These are phyloP conservation scores for Crucihimalaya himalaica DNA, from an alignment of 345 rosid genomes.

Conservation along the genomic window DNA sequence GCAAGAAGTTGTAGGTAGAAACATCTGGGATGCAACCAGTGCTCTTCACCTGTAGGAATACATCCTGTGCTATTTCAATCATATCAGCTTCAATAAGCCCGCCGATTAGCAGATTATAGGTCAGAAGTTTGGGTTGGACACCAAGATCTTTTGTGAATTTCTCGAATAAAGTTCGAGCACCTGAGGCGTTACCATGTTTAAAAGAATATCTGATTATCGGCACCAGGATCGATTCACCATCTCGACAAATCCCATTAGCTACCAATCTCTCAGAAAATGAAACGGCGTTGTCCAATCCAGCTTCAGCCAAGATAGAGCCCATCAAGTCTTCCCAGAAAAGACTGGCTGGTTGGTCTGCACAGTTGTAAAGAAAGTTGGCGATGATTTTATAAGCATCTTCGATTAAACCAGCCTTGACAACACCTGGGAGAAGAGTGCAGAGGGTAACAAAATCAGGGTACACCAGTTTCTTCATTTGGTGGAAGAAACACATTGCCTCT, in stretches of 20 bases:
- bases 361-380: slow-evolving; percentile 53
- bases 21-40: slow-evolving; percentile 62
- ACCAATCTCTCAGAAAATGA: slow-evolving; percentile 66
- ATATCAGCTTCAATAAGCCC: slow-evolving; percentile 61
- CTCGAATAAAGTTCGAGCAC: slow-evolving; percentile 53
- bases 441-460: slow-evolving; percentile 76
- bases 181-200: slow-evolving; percentile 54
- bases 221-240: slow-evolving; percentile 60
- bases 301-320: slow-evolving; percentile 64
- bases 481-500: slow-evolving; percentile 76
- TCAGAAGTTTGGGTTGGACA: slow-evolving; percentile 47
- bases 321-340: slow-evolving; percentile 76
- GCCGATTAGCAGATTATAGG: slow-evolving; percentile 59
- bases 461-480: slow-evolving; percentile 83
- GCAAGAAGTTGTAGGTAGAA: slow-evolving; percentile 72
- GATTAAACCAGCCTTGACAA: slow-evolving; percentile 61
- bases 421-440: slow-evolving; percentile 84
- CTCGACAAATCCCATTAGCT: slow-evolving; percentile 47
- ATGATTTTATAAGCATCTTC: slow-evolving; percentile 70
- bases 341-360: slow-evolving; percentile 28
- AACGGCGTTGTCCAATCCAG: slow-evolving; percentile 60
- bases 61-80: slow-evolving; percentile 50
- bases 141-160: slow-evolving; percentile 67
- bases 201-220: slow-evolving; percentile 67
- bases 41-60: slow-evolving; percentile 63